These are phyloP conservation scores for Kwoniella dendrophila DNA, from an alignment of 768 basidiomycete genomes.

Conservation along the genomic window DNA sequence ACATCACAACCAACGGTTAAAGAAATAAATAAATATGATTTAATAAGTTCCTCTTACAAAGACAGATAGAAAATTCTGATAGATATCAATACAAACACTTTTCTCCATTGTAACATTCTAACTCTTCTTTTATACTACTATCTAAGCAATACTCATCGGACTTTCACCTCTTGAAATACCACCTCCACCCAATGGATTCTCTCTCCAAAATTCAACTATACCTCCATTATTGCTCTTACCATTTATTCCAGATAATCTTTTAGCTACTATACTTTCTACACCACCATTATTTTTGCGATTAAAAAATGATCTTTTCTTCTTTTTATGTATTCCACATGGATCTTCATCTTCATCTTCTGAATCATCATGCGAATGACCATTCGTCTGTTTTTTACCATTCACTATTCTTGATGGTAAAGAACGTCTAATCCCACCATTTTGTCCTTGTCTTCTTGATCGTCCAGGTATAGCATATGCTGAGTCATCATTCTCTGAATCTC, in stretches of 20 bases:
- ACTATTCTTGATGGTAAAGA: neutral
- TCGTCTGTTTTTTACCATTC: slow-evolving; percentile 1
- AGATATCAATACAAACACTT: too few relatives aligned
- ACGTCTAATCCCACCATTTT: neutral
- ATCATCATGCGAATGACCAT: neutral
- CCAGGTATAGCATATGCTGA: slow-evolving; percentile 18
- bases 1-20: too few relatives aligned
- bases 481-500: slow-evolving; percentile 25
- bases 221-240: slow-evolving; percentile 1
- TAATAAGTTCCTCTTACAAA: too few relatives aligned
- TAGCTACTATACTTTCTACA: neutral
- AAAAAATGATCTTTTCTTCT: slow-evolving; percentile 43
- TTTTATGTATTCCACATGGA: slow-evolving; percentile 16
- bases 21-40: too few relatives aligned
- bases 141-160: slow-evolving; percentile 43
- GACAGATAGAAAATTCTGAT: too few relatives aligned
- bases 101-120: too few relatives aligned
- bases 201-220: neutral
- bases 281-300: slow-evolving; percentile 9
- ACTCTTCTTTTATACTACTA: too few relatives aligned
- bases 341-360: slow-evolving; percentile 26
- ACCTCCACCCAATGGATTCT: neutral
- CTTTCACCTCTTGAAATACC: slow-evolving; percentile 33
- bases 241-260: slow-evolving; percentile 9
- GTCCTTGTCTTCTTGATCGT: slow-evolving; percentile 23